These are phyloP conservation scores for Aurantiochytrium sp. DNA, from an alignment of 108 stramenopile species.

Conservation along the genomic window DNA sequence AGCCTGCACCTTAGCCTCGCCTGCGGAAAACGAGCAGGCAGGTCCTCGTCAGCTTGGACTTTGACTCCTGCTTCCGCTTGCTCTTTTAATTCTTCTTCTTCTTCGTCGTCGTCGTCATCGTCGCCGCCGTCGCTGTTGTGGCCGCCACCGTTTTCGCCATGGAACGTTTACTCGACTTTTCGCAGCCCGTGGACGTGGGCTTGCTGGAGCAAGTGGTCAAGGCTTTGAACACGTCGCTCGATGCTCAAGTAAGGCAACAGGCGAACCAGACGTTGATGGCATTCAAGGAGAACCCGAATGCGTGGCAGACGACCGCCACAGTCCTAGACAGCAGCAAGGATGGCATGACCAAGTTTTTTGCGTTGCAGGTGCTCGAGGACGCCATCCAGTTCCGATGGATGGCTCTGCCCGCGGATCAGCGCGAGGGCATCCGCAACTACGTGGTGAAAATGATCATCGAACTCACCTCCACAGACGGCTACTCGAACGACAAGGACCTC, in stretches of 20 bases:
- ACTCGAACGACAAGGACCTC: background rate
- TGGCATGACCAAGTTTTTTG: constrained; percentile 41
- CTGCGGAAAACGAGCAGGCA: no score
- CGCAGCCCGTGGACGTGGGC: constrained; percentile 48
- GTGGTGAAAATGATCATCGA: constrained; percentile 88
- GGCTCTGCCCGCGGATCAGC: constrained; percentile 57
- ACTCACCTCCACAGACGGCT: constrained; percentile 32
- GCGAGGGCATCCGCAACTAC: constrained; percentile 92
- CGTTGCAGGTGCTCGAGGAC: constrained; percentile 39
- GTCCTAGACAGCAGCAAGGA: constrained; percentile 25
- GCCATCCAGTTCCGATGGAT: constrained; percentile 52
- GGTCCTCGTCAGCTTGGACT: no score
- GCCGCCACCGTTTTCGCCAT: background rate
- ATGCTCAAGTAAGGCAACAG: constrained; percentile 35
- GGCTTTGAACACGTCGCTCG: constrained; percentile 39
- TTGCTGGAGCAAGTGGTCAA: constrained; percentile 48
- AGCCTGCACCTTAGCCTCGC: no score
- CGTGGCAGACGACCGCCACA: background rate
- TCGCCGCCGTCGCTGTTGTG: no score
- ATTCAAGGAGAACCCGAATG: background rate
- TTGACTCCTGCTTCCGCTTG: no score
- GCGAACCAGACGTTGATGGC: background rate
- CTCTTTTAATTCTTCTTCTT: no score
- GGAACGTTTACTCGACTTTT: constrained; percentile 49
- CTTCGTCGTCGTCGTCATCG: no score